These are phyloP conservation scores for Pythium aristosporum DNA, from an alignment of 352 stramenopile species.

Conservation along the genomic window DNA sequence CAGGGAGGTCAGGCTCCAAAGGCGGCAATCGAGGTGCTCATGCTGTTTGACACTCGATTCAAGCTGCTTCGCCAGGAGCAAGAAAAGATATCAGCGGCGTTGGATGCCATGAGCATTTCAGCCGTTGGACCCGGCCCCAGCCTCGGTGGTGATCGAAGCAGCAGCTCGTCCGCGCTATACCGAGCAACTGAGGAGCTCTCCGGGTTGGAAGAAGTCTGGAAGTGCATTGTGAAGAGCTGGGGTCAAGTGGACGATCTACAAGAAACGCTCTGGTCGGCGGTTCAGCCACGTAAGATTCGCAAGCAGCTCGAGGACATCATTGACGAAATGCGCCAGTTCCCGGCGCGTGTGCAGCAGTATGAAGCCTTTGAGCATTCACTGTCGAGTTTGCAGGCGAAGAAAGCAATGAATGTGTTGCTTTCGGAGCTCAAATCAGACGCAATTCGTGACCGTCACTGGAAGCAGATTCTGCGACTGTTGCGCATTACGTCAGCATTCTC, in stretches of 20 bases:
- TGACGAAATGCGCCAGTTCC: conserved; percentile 94
- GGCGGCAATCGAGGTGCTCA: conserved; percentile 71
- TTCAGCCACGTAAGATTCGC: conserved; percentile 94
- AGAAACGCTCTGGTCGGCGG: conserved; percentile 92
- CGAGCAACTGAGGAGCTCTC: conserved; percentile 89
- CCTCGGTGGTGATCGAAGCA: conserved; percentile 67
- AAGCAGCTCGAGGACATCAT: conserved; percentile 97
- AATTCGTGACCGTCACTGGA: conserved; percentile 99
- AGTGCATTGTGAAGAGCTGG: conserved; percentile 90
- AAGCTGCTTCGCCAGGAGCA: conserved; percentile 89
- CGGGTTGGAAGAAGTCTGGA: conserved; percentile 99
- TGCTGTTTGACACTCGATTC: conserved; percentile 84
- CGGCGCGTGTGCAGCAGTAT: conserved; percentile 97
- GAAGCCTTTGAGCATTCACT: conserved; percentile 96
- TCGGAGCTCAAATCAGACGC: conserved; percentile 98
- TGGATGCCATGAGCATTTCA: conserved; percentile 94
- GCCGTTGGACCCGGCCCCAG: conserved; percentile 46
- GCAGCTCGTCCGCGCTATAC: conserved; percentile 59
- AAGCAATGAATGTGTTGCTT: conserved; percentile 93
- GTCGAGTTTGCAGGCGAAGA: conserved; percentile 92
- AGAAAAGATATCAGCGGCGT: conserved; percentile 93
- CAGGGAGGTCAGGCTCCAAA: conserved; percentile 73
- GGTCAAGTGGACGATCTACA: conserved; percentile 90
- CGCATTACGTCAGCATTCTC: conserved; percentile 91
- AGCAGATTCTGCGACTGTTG: conserved; percentile 95